Base-by-base conservation (phyloP, 2,329 filamentous ascomycete genomes). In the Fusarium sp. region DNA sequence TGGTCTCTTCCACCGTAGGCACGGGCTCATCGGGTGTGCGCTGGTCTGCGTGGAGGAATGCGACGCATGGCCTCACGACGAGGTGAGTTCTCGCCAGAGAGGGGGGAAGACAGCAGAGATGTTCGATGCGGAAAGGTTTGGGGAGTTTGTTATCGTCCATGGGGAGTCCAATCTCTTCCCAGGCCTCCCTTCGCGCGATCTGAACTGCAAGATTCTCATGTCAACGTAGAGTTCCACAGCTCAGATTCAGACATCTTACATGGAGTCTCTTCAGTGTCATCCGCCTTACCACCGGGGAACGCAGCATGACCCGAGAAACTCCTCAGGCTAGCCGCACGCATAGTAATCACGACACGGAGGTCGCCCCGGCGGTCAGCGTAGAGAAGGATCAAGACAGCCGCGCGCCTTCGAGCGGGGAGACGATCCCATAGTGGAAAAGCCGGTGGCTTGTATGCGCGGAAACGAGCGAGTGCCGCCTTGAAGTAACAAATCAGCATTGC, bases 101-200 rank as follows among this genome's bases (percentile, higher is more conserved):
- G 61, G 89, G 89, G 25, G 95, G 95, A 3, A 98, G 85, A 76
- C 91, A 87, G 81, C 93, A 96, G 44, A 98, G 87, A 75, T 96
- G 91, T 80, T 97, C 94, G 71, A 98, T 90, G 59, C 85, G 85
- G 81, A 97, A 97, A 1, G 92, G 92, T 11, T 83, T 81, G 2
- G 93, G 92, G 29, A 97, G 85, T 64, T 87, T 87, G 62, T 78
- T 74, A 75, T 93, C 88, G 72, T 89, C 85, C 75, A 90, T 84
- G 1, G 95, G 92, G 3, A 98, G 88, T 1, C 95, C 95, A 70
- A 98, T 97, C 79, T 98, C 95, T 79, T 98, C 95, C 78, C 87
- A 91, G 1, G 95, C 94, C 83, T 98, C 95, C 69, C 95, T 89
- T 20, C 95, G 89, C 8, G 95, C 93, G 56, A 94, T 96, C 75